Evolutionary conservation across 2,329 filamentous ascomycete species (phyloP), one percentile per base, ranked within the genome.

Genomic region (Diaporthe eres): DNA sequence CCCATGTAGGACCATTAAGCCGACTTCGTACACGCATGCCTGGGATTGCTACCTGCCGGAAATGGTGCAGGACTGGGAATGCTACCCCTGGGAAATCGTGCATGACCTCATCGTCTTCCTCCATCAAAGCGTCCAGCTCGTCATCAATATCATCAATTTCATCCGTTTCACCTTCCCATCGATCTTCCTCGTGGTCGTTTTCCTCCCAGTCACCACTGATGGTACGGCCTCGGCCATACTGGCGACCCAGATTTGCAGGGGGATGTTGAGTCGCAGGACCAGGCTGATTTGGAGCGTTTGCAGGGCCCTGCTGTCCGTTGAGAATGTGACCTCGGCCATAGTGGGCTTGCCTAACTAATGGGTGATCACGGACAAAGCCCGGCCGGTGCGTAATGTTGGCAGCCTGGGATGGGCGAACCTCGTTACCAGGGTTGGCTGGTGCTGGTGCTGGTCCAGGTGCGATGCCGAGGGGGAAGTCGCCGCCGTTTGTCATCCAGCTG

Each of bases 401-500:
- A 31, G 4, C 34, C 31, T 53, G 65, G 5, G 31, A 15, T n/a
- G 47, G 8, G 19, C 10, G 44, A 53, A 19, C 25, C 44, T 10
- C 13, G 12, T 17, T 13, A 17, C 25, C 28, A 44, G 60, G 1
- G 34, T 7, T 44, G 55, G 28, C 37, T 47, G 22, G 22, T 17
- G 28, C 2, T 37, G 28, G 57, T n/a, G 71, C 31, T 28, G 65
- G 60, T 0, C 37, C 44, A 19, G 75, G 70, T 44, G 37, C 3
- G 3, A n/a, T 25, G 7, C 31, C 31, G 12, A 73, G 39, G 0
- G 75, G 75, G 28, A 75, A 77, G 19, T 71, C 47, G 3, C 75
- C 75, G 6, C 75, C 75, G 8, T 67, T 60, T 39, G 19, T 75
- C 75, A 77, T 77, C 75, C 75, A 77, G 31, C 47, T 12, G 1